Conservation (phyloP, 2,329 filamentous ascomycete species). For the Neonectria hederae region DNA sequence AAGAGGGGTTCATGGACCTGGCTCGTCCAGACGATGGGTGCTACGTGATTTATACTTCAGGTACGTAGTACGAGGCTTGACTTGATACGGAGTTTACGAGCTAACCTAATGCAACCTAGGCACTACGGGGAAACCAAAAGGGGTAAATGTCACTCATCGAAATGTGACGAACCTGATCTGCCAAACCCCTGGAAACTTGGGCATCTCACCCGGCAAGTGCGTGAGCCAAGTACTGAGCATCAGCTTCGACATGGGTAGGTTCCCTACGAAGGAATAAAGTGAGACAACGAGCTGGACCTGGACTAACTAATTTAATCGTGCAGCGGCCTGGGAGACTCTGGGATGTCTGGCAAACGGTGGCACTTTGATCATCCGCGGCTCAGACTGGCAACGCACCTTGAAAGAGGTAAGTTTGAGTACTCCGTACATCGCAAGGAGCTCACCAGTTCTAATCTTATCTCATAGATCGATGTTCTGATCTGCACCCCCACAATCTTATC, state of each 20-base stretch:
- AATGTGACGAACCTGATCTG: conserved; percentile 65
- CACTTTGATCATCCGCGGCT: conserved; percentile 61
- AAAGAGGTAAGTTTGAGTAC: conserved; percentile 49
- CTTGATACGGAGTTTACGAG: neutral
- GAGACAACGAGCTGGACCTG: neutral
- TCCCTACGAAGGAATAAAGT: neutral
- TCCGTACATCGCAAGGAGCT: fast-evolving
- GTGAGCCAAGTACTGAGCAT: conserved; percentile 67
- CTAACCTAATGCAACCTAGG: conserved; percentile 36
- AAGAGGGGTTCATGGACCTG: neutral
- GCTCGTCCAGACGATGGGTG: conserved; percentile 47
- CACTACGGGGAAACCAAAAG: conserved; percentile 67
- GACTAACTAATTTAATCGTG: neutral
- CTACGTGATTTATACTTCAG: conserved; percentile 66
- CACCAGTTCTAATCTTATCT: neutral
- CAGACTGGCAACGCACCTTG: conserved; percentile 58
- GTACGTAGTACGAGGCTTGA: conserved; percentile 37
- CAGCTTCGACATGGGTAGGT: conserved; percentile 69
- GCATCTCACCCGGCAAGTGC: conserved; percentile 58
- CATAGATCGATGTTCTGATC: conserved; percentile 62
- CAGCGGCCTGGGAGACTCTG: conserved; percentile 68
- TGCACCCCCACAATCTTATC: conserved; percentile 64
- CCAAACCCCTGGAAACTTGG: conserved; percentile 59
- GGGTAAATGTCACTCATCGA: conserved; percentile 65
- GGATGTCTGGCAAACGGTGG: conserved; percentile 65